Evolutionary conservation across 2,329 filamentous ascomycete species (phyloP).

Genomic region (Pyrenophora tritici-repentis): DNA sequence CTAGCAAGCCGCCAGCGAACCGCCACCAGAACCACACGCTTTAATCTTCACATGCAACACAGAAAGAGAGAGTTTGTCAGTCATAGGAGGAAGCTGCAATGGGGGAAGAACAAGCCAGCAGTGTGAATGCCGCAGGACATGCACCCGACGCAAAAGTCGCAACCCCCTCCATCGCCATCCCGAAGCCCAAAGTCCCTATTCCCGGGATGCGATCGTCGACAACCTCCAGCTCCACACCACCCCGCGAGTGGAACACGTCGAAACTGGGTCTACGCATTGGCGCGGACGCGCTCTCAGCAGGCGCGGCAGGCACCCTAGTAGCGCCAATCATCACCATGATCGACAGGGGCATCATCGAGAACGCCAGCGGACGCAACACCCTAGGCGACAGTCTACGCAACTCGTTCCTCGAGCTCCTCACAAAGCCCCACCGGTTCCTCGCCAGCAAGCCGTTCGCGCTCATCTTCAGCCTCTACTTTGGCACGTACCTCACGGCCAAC

Average conservation of each 20-base stretch:
- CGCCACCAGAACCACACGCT: background rate
- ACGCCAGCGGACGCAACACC: conserved; percentile 70
- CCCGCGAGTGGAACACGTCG: conserved; percentile 70
- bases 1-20: background rate
- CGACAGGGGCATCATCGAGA: conserved; percentile 80
- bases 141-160: background rate
- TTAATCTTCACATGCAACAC: conserved; percentile 36
- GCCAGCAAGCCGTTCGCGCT: conserved; percentile 70
- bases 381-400: conserved; percentile 63
- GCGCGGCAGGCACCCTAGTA: conserved; percentile 73
- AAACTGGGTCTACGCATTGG: conserved; percentile 70
- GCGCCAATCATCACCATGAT: conserved; percentile 87
- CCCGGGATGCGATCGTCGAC: conserved; percentile 3
- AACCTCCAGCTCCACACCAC: conserved; percentile 5
- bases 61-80: conserved; percentile 33
- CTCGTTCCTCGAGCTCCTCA: conserved; percentile 62
- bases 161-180: conserved; percentile 6
- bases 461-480: conserved; percentile 74
- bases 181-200: conserved; percentile 10
- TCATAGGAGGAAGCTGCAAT: conserved; percentile 40
- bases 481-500: conserved; percentile 90
- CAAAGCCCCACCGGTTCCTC: conserved; percentile 65
- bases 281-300: conserved; percentile 71
- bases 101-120: conserved; percentile 29
- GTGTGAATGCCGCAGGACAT: conserved; percentile 1